Percentiles rank a stretch among this genome's conserved stretches.
These are phyloP conservation scores for Cyberlindnera subsufficiens DNA, from an alignment of 805 yeast species.

Conservation along the genomic window DNA sequence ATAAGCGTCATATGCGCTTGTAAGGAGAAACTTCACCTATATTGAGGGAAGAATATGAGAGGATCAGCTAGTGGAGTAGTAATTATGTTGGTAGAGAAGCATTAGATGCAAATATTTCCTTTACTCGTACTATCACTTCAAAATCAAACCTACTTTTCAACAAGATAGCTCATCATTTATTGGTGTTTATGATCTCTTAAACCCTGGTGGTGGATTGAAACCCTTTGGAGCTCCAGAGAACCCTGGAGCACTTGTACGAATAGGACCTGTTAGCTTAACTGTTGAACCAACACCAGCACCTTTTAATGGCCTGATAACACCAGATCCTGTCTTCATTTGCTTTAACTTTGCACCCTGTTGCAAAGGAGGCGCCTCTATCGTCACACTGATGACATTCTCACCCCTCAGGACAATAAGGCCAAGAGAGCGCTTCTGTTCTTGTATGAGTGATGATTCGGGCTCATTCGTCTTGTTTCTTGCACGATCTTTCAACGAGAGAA, in stretches of 20 bases:
- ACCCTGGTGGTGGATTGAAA: constrained; percentile 45
- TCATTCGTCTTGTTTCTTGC: constrained; percentile 25
- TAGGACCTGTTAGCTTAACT: constrained; percentile 18
- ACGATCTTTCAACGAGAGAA: constrained; percentile 29
- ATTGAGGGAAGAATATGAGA: too few species aligned
- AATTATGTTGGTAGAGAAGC: too few species aligned
- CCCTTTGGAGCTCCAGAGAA: constrained; percentile 31
- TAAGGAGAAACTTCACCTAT: too few species aligned
- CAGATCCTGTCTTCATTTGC: constrained; percentile 22
- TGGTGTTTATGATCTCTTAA: constrained; percentile 21
- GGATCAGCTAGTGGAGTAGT: too few species aligned
- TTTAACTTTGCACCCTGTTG: constrained; percentile 19
- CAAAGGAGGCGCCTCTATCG: constrained; percentile 27
- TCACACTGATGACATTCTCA: constrained; percentile 65
- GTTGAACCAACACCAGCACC: constrained; percentile 3
- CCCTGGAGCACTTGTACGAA: constrained; percentile 26
- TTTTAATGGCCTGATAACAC: constrained; percentile 26
- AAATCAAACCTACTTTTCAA: too few species aligned
- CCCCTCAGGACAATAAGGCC: constrained; percentile 87
- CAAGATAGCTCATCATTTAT: too few species aligned
- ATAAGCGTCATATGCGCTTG: too few species aligned
- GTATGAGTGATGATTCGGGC: constrained; percentile 30
- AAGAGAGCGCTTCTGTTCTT: constrained; percentile 66
- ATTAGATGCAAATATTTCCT: too few species aligned
- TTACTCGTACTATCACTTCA: too few species aligned